Evolutionary conservation across 805 yeast genomes (phyloP), one percentile per base, ranked within the genome.

Genomic region (Monosporozyma yasuniensis): DNA sequence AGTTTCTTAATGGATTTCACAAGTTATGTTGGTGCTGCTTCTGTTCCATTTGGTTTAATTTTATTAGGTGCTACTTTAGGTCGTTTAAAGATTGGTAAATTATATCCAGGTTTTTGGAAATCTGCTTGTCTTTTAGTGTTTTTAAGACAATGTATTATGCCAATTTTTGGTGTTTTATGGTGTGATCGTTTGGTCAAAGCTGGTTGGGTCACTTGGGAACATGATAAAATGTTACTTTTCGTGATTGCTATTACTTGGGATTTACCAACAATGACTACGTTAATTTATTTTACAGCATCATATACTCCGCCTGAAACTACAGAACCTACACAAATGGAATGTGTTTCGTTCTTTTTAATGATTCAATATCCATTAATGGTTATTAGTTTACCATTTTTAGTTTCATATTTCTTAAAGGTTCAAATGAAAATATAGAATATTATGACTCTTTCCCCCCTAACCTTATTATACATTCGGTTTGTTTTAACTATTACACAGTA

Each of bases 51-150:
- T 49, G 99, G 98, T 4, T 72, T 91, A 52, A 65, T 88, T 47
- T 64, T 93, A 46, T 67, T 93, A 23, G 99, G 99, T 1, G 96
- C 91, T 3, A 89, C 96, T 6, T 79, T 91, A 44, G 85, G 96
- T 1, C 71, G 96, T 47, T 73, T 91, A 44, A 70, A 78, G 51
- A 69, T 88, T 35, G 76, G 75, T 12, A 64, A 72, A 19, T 70
- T 90, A 63, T 83, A 86, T 7, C 70, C 72, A 12, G 91, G 91
- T 1, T 83, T 86, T 57, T 72, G 78, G 74, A 68, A 78, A 60
- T 78, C 91, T 0, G 84, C 91, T 0, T 61, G 80, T 3, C 66
- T 74, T 25, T 64, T 89, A 43, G 77, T 85, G 0, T 41, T 78
- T 1, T 63, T 80, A 42, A 76, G 89, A 57, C 72, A 88, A 46